Percentiles rank a stretch among this genome's conserved stretches.
These are phyloP conservation scores for Eimeria tenella DNA, from an alignment of 169 alveolate genomes.

Conservation along the genomic window DNA sequence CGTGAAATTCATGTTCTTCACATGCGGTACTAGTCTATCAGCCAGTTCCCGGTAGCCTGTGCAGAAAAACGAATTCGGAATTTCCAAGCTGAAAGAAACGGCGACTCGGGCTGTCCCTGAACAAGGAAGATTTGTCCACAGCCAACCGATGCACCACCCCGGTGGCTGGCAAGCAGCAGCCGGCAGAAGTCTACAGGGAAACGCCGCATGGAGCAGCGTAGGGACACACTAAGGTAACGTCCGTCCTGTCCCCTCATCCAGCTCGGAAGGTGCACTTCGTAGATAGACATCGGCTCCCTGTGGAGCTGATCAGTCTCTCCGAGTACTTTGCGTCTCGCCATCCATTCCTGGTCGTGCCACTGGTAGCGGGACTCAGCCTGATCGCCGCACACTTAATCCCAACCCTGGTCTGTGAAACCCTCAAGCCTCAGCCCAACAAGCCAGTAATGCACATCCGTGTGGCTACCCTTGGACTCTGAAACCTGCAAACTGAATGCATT, in stretches of 20 bases:
- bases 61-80: not conserved
- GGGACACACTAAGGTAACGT: conserved; percentile 76
- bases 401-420: not conserved
- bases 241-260: conserved; percentile 87
- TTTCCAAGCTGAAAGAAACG: too few species aligned
- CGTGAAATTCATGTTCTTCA: conserved; percentile 83
- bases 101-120: not conserved
- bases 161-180: not conserved
- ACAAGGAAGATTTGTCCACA: not conserved
- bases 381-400: not conserved
- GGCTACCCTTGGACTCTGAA: not conserved
- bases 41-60: conserved; percentile 85
- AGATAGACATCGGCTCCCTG: conserved; percentile 86
- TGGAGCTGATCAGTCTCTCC: conserved; percentile 81
- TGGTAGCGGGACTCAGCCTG: conserved; percentile 83
- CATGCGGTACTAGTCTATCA: conserved; percentile 83
- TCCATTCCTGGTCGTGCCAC: conserved; percentile 87
- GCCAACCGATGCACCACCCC: not conserved
- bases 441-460: not conserved
- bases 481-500: not conserved
- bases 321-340: conserved; percentile 79
- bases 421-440: not conserved
- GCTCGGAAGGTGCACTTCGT: conserved; percentile 87
- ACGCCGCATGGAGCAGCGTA: not conserved
- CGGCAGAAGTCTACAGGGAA: not conserved